phyloP scores from a whole-genome alignment of 2,329 filamentous ascomycete genomes.

The Talaromyces sp. region DNA sequence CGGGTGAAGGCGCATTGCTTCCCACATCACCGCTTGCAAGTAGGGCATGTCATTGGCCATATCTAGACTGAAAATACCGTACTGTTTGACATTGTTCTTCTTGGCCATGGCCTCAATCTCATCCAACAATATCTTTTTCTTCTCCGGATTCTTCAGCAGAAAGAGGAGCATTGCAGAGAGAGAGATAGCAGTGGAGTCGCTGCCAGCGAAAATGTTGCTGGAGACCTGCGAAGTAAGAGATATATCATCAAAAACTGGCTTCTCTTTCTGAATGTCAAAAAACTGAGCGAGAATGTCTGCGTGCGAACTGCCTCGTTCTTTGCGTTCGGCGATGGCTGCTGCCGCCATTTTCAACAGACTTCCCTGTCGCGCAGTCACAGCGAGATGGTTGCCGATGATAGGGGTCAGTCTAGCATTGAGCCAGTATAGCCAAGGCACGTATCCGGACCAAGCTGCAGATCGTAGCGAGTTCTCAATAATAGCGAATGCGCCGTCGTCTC shows the following conservation, averaged over 20 bases:
- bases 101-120: constrained; percentile 26
- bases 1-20: constrained; percentile 14
- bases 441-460: constrained; percentile 34
- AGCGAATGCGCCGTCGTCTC: constrained; percentile 29
- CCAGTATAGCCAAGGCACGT: constrained; percentile 31
- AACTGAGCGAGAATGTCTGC: constrained; percentile 36
- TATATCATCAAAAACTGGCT: constrained; percentile 32
- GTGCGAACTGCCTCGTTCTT: constrained; percentile 25
- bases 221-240: constrained; percentile 33
- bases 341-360: constrained; percentile 21
- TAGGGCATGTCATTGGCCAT: constrained; percentile 31
- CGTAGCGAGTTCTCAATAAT: constrained; percentile 26
- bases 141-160: constrained; percentile 27
- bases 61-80: constrained; percentile 20
- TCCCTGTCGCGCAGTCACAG: constrained; percentile 27
- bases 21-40: constrained; percentile 17
- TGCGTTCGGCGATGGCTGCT: constrained; percentile 15
- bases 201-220: constrained; percentile 36
- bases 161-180: constrained; percentile 33
- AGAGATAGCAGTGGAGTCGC: constrained; percentile 41
- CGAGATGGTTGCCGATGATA: constrained; percentile 31
- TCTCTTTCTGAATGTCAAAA: constrained; percentile 28
- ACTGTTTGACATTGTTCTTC: constrained; percentile 13
- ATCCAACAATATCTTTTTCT: constrained; percentile 23
- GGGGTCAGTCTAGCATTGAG: constrained; percentile 30